These are phyloP conservation scores for Antitrichia curtipendula DNA, from an alignment of 225 moss, liverwort and hornwort species.

Conservation along the genomic window DNA sequence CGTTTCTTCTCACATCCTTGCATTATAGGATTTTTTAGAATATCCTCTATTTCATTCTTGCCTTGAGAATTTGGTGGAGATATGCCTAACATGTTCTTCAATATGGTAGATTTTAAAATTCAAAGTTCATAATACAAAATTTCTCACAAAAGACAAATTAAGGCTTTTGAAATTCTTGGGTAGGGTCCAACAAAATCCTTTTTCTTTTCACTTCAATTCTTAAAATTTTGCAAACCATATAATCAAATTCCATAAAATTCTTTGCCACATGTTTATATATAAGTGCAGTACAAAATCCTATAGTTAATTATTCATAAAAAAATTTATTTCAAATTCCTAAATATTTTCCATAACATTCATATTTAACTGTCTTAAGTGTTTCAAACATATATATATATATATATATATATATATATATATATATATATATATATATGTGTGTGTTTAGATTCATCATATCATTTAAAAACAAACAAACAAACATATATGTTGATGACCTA, in stretches of 20 bases:
- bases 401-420: too few relatives aligned
- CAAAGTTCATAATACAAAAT: not conserved
- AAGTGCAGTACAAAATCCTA: not conserved
- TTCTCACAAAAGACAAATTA: fast-evolving
- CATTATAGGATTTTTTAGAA: not conserved
- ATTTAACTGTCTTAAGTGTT: too few relatives aligned
- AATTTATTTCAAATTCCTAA: too few relatives aligned
- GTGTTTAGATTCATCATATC: too few relatives aligned
- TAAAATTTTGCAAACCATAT: too few relatives aligned
- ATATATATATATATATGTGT: too few relatives aligned
- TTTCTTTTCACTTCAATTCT: too few relatives aligned
- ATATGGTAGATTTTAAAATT: not conserved
- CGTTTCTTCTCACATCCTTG: not conserved
- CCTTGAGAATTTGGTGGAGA: not conserved
- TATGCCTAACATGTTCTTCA: not conserved
- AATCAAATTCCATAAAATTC: too few relatives aligned
- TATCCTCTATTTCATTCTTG: not conserved
- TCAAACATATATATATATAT: too few relatives aligned
- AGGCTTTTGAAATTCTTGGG: fast-evolving
- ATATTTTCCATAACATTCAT: too few relatives aligned
- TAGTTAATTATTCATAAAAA: fast-evolving
- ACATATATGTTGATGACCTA: too few relatives aligned
- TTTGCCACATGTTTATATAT: not conserved
- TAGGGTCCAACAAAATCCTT: not conserved
- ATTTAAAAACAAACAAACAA: too few relatives aligned